These are phyloP conservation scores for Schrenkiella parvula DNA, from an alignment of 345 rosid genomes.

Conservation along the genomic window DNA sequence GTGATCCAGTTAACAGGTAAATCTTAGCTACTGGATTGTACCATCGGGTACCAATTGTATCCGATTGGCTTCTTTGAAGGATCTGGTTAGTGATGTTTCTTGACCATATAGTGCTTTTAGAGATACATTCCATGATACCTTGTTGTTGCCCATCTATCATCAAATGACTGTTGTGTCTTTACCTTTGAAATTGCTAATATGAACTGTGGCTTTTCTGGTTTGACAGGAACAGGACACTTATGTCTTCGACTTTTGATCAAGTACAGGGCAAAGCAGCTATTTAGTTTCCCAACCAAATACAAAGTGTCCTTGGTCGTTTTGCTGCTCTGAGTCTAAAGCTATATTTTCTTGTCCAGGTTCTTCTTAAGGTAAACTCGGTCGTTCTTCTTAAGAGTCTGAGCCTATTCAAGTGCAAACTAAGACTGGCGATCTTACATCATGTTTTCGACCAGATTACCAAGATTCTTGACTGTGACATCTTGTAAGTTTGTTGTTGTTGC, in stretches of 20 bases:
- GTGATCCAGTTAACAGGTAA: neutral
- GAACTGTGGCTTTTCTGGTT: neutral
- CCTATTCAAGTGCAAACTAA: neutral
- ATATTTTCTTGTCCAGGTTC: neutral
- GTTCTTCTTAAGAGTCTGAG: neutral
- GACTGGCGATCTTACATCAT: neutral
- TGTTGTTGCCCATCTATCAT: neutral
- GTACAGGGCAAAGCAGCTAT: neutral
- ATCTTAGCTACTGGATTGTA: conserved; percentile 1
- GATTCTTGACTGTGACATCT: neutral
- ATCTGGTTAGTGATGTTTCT: conserved; percentile 5
- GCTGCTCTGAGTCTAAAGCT: neutral
- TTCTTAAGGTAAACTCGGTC: neutral
- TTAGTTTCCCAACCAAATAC: neutral
- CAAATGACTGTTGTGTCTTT: neutral
- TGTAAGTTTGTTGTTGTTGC: neutral
- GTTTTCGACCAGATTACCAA: neutral
- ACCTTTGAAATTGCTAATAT: neutral
- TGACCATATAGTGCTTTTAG: neutral
- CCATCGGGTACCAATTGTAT: neutral
- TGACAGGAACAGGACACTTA: neutral
- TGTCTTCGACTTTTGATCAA: neutral
- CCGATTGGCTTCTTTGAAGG: neutral
- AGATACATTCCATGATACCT: neutral
- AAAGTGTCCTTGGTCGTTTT: neutral